A percentile compares a stretch with the other conserved stretches of the same genome.
phyloP scores from a whole-genome alignment of 2,329 filamentous ascomycete genomes.

The Hypoxylon sp. region DNA sequence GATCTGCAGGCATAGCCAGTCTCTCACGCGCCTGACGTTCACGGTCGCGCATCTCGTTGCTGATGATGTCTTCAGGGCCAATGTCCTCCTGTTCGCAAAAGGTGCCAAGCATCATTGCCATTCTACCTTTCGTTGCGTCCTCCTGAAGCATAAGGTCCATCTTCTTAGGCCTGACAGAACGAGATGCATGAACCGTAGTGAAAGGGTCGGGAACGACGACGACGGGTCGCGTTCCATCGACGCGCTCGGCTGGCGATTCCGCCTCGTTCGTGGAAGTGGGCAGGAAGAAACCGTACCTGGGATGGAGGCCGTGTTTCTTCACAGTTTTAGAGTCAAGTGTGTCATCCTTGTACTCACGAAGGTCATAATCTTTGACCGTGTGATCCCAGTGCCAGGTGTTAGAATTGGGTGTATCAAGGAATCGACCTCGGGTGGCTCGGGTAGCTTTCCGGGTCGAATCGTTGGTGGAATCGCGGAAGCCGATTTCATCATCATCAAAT shows the following conservation, averaged over 20 bases:
- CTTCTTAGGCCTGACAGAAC: conserved; percentile 52
- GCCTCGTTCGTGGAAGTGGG: conserved; percentile 60
- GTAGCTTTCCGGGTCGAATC: conserved; percentile 66
- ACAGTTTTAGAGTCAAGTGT: conserved; percentile 66
- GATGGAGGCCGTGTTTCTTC: conserved; percentile 64
- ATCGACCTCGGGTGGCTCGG: conserved; percentile 65
- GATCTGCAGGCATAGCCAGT: conserved; percentile 28
- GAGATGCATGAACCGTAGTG: conserved; percentile 62
- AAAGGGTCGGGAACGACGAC: conserved; percentile 62
- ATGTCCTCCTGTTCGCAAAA: conserved; percentile 46
- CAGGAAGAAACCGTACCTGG: conserved; percentile 66
- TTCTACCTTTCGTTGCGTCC: conserved; percentile 41
- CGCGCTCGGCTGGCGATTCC: conserved; percentile 56
- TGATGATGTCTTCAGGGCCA: conserved; percentile 47
- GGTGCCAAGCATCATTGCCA: conserved; percentile 39
- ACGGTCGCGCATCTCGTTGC: conserved; percentile 50
- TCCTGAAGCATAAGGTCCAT: conserved; percentile 49
- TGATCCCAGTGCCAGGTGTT: conserved; percentile 67
- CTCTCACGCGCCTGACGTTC: conserved; percentile 44
- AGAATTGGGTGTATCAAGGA: conserved; percentile 66
- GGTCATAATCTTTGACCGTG: conserved; percentile 66
- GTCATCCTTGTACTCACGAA: conserved; percentile 60
- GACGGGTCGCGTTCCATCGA: conserved; percentile 62
- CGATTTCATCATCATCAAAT: conserved; percentile 67
- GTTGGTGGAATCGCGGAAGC: conserved; percentile 70